Evolutionary conservation across 2,329 filamentous ascomycete species (phyloP), one percentile per base, ranked within the genome.

Genomic region (Camptophora hylomeconis): DNA sequence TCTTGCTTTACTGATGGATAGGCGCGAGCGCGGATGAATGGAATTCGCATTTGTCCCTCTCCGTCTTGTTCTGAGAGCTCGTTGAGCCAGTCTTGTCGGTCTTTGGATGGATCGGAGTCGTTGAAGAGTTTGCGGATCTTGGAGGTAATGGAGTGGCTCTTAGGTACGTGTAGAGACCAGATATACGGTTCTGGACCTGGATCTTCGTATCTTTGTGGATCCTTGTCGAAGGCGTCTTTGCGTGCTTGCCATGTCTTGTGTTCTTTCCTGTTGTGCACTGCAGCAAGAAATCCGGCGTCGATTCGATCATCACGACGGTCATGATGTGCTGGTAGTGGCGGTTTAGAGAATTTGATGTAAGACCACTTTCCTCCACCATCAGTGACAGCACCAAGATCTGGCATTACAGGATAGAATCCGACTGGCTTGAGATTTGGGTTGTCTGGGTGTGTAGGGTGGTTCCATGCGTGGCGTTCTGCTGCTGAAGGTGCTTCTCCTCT

Each of bases 101-200:
- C 63, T 35, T 67, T 61, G 25, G 65, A 55, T 1, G 65, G 58
- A 36, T 72, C 63, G 27, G 58, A 51, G 17, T 63, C 52, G 31
- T 67, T 58, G 42, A 75, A 61, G 44, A 67, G 71, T 30, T 63
- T 60, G 40, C 67, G 69, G 37, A 75, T 61, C 15, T 60, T 59
- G 19, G 54, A 54, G 4, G 65, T 57, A 5, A 56, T 52, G 3
- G 59, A 56, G 15, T 50, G 52, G 32, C 58, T 59, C 17, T 62
- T 55, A 1, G 70, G 67, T 1, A 75, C 51, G 50, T 66, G 73
- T 32, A 72, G 63, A 29, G 74, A 67, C 47, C 71, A 76, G 41
- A 72, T 63, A 50, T 59, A 72, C 4, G 59, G 58, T 20, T 67
- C 54, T 7, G 61, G 62, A 7, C 68, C 61, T 1, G 65, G 65